Conservation (phyloP, 2,329 filamentous ascomycete genomes). For the Neurospora sp. region DNA sequence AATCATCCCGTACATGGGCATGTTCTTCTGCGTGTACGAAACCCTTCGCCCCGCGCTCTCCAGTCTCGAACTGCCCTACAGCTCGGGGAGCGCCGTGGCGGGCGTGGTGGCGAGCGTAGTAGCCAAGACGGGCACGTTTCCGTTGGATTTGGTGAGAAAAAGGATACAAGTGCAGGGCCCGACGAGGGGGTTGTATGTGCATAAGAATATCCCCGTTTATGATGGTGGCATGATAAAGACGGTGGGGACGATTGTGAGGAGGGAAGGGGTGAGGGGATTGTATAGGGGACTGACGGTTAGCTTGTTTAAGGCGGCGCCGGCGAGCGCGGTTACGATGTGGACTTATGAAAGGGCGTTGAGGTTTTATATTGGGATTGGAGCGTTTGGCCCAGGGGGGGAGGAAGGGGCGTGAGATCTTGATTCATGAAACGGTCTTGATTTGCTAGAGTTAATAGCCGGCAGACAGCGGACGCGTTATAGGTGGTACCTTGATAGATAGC, state of each 20-base stretch:
- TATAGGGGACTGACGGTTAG: conserved; percentile 86
- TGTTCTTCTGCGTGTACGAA: conserved; percentile 91
- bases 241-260: conserved; percentile 55
- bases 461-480: neutral
- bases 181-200: conserved; percentile 66
- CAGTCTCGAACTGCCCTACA: conserved; percentile 51
- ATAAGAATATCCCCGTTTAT: conserved; percentile 83
- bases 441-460: neutral
- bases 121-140: conserved; percentile 86
- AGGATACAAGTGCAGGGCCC: conserved; percentile 92
- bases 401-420: conserved; percentile 5
- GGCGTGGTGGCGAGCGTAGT: conserved; percentile 70
- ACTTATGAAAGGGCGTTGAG: conserved; percentile 74
- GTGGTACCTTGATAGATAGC: neutral
- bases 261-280: conserved; percentile 69
- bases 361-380: conserved; percentile 37
- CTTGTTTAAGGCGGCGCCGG: conserved; percentile 86
- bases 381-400: conserved; percentile 3
- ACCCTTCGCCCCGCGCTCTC: conserved; percentile 52
- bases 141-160: conserved; percentile 86
- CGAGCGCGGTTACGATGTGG: conserved; percentile 88
- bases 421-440: neutral
- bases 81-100: conserved; percentile 73
- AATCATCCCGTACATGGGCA: conserved; percentile 92
- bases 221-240: conserved; percentile 55